Evolutionary conservation across 306 rosid species (phyloP), one percentile per base, ranked within the genome.

Genomic region (Rosa rugosa): DNA sequence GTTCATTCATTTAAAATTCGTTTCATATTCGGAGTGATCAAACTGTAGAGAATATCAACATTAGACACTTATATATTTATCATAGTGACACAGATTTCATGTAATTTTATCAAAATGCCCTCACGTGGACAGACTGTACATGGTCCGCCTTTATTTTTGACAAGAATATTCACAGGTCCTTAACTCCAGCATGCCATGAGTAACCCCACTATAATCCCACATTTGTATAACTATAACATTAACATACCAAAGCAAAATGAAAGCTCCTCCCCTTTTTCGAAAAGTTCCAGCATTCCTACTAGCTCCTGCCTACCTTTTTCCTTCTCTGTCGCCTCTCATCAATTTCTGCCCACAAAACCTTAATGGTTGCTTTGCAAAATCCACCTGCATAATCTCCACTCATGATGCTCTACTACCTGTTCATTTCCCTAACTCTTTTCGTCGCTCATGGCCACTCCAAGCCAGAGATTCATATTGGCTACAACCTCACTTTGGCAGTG

Each of bases 351-450:
- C 75, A 79, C 69, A 83, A 78, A 54, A 78, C 81, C 78, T 85
- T 78, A 69, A 69, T 67, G 70, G 76, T 47, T 80, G 42, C 66
- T 71, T 65, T 36, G 36, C 83, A 80, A 72, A 31, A 78, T 81
- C 86, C 90, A 90, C 74, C 73, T 83, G 62, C 1, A 40, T 13
- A 4, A 11, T 25, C 46, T 16, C 81, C 79, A 56, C 86, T 80
- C 80, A 94, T 94, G 99, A 88, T 69, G 83, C 84, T 83, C 80
- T 80, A n/a, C 59, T 82, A 40, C 49, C 81, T 16, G 47, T 40
- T 85, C 78, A 73, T 79, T n/a, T 77, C 83, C 34, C 64, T 90
- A 77, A 20, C 79, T 53, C 57, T 95, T 41, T 40, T 84, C 36
- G 59, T 84, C 78, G 75, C 64, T 80, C 46, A 81, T 80, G 89